Percentiles rank a stretch among this genome's conserved stretches.
Evolutionary conservation across 331 rosid genomes (phyloP).

Genomic region (Acacia pycnantha): DNA sequence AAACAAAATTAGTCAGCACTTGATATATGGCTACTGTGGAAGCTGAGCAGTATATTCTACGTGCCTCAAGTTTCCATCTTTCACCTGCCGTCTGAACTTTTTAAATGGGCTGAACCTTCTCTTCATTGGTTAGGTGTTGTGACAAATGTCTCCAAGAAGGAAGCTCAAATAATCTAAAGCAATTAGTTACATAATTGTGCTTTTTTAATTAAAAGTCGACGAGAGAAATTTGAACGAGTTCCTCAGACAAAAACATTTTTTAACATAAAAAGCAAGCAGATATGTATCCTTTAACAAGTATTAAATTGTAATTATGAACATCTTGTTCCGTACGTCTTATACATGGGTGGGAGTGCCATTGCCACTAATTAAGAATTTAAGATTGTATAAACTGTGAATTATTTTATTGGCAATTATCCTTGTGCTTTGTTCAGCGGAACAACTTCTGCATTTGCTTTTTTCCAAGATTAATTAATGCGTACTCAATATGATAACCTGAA

Average conservation of each 20-base stretch:
- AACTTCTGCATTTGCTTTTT: not conserved
- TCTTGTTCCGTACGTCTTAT: not conserved
- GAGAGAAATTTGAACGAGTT: not conserved
- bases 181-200: too few relatives aligned
- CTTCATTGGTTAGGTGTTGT: not conserved
- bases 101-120: not conserved
- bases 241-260: not conserved
- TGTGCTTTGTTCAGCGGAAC: not conserved
- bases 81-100: not conserved
- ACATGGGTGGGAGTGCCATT: not conserved
- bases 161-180: not conserved
- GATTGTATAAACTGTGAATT: conserved; percentile 6
- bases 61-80: too few relatives aligned
- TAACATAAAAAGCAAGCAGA: not conserved
- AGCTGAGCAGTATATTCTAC: too few relatives aligned
- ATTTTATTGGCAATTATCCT: not conserved
- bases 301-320: conserved; percentile 7
- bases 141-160: not conserved
- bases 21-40: too few relatives aligned
- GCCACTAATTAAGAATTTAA: too few relatives aligned
- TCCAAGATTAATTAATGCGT: not conserved
- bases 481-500: not conserved
- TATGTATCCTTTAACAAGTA: not conserved
- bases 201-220: not conserved
- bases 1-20: not conserved